Percentiles rank a stretch among this genome's conserved stretches.
These are phyloP conservation scores for Cryptococcus wingfieldii DNA, from an alignment of 1,284 basidiomycete species.

Conservation along the genomic window DNA sequence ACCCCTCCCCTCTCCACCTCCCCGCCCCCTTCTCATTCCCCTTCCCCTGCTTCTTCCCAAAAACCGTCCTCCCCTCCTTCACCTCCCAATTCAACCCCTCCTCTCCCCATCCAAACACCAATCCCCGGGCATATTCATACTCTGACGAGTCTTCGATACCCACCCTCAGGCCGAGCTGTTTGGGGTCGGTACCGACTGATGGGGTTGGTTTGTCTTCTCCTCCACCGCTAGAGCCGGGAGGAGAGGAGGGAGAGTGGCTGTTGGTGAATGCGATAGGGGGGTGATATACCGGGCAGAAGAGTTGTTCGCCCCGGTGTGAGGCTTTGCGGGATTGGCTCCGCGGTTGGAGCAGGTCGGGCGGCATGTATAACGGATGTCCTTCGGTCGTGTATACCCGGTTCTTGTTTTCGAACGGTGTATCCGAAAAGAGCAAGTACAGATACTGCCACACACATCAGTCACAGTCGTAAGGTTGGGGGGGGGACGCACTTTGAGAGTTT, in stretches of 20 bases:
- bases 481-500: constrained; percentile 71
- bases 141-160: constrained; percentile 69
- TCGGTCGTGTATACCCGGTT: constrained; percentile 83
- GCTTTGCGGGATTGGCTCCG: constrained; percentile 59
- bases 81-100: constrained; percentile 22
- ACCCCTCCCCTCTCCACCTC: constrained; percentile 42
- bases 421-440: constrained; percentile 83
- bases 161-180: constrained; percentile 54
- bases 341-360: constrained; percentile 55
- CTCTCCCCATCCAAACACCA: constrained; percentile 55
- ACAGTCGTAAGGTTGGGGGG: not conserved
- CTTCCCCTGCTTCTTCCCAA: constrained; percentile 46
- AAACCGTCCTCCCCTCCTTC: constrained; percentile 43
- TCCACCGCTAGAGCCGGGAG: too few relatives aligned
- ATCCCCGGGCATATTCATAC: constrained; percentile 67
- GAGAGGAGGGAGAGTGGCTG: too few relatives aligned
- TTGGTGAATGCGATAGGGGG: constrained; percentile 40
- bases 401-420: constrained; percentile 65
- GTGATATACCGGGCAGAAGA: constrained; percentile 67
- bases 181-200: too few relatives aligned
- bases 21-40: constrained; percentile 19
- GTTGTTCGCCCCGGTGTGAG: constrained; percentile 60
- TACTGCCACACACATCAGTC: constrained; percentile 56
- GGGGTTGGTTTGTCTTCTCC: too few relatives aligned
- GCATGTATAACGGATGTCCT: constrained; percentile 78